Conservation (phyloP, 208 protist species). For the Angomonas ambiguus region DNA sequence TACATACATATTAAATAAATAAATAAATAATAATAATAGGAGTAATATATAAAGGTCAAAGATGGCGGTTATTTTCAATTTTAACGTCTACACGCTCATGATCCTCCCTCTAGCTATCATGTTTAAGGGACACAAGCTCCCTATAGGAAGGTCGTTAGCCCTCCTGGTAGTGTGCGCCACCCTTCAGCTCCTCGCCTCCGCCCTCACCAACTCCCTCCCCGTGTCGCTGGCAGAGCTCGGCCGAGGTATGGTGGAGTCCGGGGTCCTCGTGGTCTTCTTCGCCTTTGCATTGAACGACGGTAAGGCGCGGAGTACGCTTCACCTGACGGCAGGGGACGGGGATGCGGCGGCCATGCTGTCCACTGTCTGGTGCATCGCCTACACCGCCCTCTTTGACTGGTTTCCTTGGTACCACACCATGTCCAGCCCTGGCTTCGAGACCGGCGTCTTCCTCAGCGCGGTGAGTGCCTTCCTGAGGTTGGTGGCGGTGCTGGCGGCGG, state of each 20-base stretch:
- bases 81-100: slow-evolving; percentile 69
- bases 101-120: slow-evolving; percentile 65
- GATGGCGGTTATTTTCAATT: slow-evolving; percentile 68
- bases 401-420: slow-evolving; percentile 70
- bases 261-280: slow-evolving; percentile 19
- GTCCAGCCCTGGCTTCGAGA: slow-evolving; percentile 47
- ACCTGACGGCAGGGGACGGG: slow-evolving; percentile 8
- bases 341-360: slow-evolving; percentile 41
- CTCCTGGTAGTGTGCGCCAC: slow-evolving; percentile 33
- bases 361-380: slow-evolving; percentile 44
- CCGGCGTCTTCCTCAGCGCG: slow-evolving; percentile 32
- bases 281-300: slow-evolving; percentile 46
- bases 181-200: slow-evolving; percentile 48
- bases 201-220: background rate
- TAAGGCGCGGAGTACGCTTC: slow-evolving; percentile 48
- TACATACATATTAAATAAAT: too few relatives aligned
- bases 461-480: slow-evolving; percentile 50
- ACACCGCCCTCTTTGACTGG: slow-evolving; percentile 66
- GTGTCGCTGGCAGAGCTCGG: slow-evolving; percentile 10
- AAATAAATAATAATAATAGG: slow-evolving; percentile 3
- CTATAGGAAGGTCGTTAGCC: slow-evolving; percentile 26
- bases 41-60: background rate
- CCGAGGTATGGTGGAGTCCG: background rate
- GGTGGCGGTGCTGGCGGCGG: slow-evolving; percentile 33
- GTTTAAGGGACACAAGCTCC: slow-evolving; percentile 51